A percentile compares a stretch with the other conserved stretches of the same genome.
phyloP scores from a whole-genome alignment of 78 protist genomes.

The Capsaspora owczarzaki region DNA sequence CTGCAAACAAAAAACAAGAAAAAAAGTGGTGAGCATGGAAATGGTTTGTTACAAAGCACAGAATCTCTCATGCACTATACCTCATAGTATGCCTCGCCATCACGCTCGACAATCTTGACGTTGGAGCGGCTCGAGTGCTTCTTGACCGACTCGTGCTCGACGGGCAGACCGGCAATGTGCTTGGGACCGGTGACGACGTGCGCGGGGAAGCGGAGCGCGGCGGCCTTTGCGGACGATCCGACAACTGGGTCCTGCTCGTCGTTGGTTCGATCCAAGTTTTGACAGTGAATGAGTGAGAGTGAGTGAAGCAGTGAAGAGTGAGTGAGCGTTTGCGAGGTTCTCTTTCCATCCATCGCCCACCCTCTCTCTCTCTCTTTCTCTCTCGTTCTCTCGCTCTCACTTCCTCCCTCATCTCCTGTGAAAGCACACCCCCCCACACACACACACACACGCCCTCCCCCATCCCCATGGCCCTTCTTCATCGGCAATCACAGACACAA shows the following conservation, averaged over 20 bases:
- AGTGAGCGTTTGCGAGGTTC: too few relatives aligned
- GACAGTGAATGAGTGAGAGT: too few relatives aligned
- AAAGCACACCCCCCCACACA: too few relatives aligned
- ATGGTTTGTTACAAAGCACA: not conserved
- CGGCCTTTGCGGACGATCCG: slow-evolving; percentile 88
- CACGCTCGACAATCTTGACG: slow-evolving; percentile 26
- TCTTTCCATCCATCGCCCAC: too few relatives aligned
- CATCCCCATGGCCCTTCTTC: too few relatives aligned
- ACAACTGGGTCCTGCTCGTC: slow-evolving; percentile 47
- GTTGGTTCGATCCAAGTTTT: not conserved
- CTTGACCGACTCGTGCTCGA: slow-evolving; percentile 16
- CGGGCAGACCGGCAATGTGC: slow-evolving; percentile 54
- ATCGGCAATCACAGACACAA: too few relatives aligned
- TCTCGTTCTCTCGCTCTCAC: too few relatives aligned
- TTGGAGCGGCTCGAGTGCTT: not conserved
- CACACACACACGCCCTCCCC: too few relatives aligned
- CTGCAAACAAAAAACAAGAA: slow-evolving; percentile 21
- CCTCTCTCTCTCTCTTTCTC: too few relatives aligned
- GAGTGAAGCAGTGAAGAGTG: too few relatives aligned
- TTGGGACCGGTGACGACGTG: slow-evolving; percentile 84
- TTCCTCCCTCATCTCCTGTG: too few relatives aligned
- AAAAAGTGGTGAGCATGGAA: too few relatives aligned
- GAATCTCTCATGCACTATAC: slow-evolving; percentile 23
- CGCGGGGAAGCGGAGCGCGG: slow-evolving; percentile 70
- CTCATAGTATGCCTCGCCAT: slow-evolving; percentile 64